These are phyloP conservation scores for Aspergillus costaricaensis DNA, from an alignment of 2,329 filamentous ascomycete genomes.

Conservation along the genomic window DNA sequence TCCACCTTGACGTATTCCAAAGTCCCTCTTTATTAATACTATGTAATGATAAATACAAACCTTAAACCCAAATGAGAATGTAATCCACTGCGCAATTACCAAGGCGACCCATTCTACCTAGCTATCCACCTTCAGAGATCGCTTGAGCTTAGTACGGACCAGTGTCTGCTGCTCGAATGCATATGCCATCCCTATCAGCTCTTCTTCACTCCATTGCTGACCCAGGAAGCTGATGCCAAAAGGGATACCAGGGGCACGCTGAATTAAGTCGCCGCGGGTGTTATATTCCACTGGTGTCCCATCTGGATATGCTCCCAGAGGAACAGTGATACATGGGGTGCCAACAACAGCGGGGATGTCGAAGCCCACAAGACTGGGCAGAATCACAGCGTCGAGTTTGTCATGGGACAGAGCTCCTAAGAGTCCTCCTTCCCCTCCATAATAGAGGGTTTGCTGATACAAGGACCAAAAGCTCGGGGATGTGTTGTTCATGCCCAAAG, in stretches of 20 bases:
- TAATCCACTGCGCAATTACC: not conserved
- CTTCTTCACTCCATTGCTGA: slow-evolving; percentile 61
- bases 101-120: slow-evolving; percentile 41
- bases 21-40: not conserved
- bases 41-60: not conserved
- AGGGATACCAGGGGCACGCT: slow-evolving; percentile 55
- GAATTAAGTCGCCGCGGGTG: slow-evolving; percentile 53
- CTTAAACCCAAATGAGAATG: not conserved
- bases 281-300: slow-evolving; percentile 47
- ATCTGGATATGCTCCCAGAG: slow-evolving; percentile 58
- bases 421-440: slow-evolving; percentile 62
- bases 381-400: slow-evolving; percentile 62
- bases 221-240: slow-evolving; percentile 68
- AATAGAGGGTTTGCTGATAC: slow-evolving; percentile 56
- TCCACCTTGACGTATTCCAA: too few relatives aligned
- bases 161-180: slow-evolving; percentile 66
- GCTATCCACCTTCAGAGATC: slow-evolving; percentile 47
- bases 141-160: slow-evolving; percentile 50
- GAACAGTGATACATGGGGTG: slow-evolving; percentile 63
- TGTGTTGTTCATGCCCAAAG: slow-evolving; percentile 58
- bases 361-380: slow-evolving; percentile 56
- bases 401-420: slow-evolving; percentile 60
- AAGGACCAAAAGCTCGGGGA: slow-evolving; percentile 58
- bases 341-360: slow-evolving; percentile 59
- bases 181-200: slow-evolving; percentile 66